A percentile compares a stretch with the other conserved stretches of the same genome.
These are phyloP conservation scores for Inonotus obliquus DNA, from an alignment of 1,284 basidiomycete species.

Conservation along the genomic window DNA sequence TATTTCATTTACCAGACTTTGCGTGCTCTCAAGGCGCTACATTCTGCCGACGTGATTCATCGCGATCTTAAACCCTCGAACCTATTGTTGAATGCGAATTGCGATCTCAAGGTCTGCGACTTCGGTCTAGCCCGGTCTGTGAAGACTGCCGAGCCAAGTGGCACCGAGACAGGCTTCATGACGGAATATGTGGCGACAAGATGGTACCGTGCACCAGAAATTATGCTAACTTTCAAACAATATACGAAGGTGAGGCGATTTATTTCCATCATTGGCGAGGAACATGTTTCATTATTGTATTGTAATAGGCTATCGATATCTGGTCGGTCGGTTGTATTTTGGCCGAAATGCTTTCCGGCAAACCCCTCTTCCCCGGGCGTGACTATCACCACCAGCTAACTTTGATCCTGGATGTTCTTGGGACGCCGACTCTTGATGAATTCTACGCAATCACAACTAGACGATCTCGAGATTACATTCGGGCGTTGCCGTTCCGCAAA, in stretches of 20 bases:
- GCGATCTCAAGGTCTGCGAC: slow-evolving; percentile 93
- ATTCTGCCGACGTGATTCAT: slow-evolving; percentile 93
- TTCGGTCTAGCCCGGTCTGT: slow-evolving; percentile 89
- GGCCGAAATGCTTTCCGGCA: slow-evolving; percentile 93
- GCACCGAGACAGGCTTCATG: slow-evolving; percentile 88
- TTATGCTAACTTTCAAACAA: slow-evolving; percentile 96
- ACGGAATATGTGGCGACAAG: slow-evolving; percentile 93
- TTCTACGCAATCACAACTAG: slow-evolving; percentile 87
- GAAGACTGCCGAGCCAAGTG: slow-evolving; percentile 79
- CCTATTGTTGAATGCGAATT: slow-evolving; percentile 92
- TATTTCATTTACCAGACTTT: slow-evolving; percentile 87
- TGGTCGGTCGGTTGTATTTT: slow-evolving; percentile 98
- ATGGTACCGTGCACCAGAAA: slow-evolving; percentile 93
- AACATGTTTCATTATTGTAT: slow-evolving; percentile 17
- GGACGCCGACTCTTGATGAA: slow-evolving; percentile 89
- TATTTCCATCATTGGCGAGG: slow-evolving; percentile 19
- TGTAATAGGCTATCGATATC: slow-evolving; percentile 73
- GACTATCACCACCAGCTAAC: slow-evolving; percentile 96
- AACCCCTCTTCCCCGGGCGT: slow-evolving; percentile 92
- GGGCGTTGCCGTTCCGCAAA: slow-evolving; percentile 85
- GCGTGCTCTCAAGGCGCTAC: slow-evolving; percentile 89
- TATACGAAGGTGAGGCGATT: slow-evolving; percentile 74
- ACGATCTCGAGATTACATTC: slow-evolving; percentile 86
- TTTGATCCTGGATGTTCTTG: slow-evolving; percentile 86
- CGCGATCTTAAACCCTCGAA: slow-evolving; percentile 96